Base-by-base conservation (phyloP, 805 yeast species). In the Pichia heedii region DNA sequence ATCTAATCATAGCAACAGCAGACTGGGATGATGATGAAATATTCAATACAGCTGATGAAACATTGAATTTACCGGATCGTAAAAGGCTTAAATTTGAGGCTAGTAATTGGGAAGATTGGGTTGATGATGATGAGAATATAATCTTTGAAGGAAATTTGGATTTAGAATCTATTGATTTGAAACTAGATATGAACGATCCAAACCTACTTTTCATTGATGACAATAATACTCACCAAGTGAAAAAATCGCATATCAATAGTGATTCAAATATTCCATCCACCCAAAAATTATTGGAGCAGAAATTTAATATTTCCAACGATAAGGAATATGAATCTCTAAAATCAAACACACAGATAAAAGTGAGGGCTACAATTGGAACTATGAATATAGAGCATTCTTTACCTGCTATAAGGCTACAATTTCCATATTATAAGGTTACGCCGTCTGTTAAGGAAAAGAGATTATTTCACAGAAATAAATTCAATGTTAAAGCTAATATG, bases 351-450 rank as follows among this genome's bases (percentile, higher is more conserved):
- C 95, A 88, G 59, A 79, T 94, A 33, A 90, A 86, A 67, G 85
- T 90, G 32, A 79, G 98, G 60, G 79, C 96, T 3, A 94, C 95
- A 7, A 79, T 93, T 54, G 95, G 97, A 37, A 86, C 90, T 52
- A 70, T 93, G 49, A 81, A 77, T 40, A 88, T 93, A 49, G 97
- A 93, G 55, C 98, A 93, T 61, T 77, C 97, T 0, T 71, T 79
- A 53, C 95, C 96, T 1, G 97, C 98, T 0, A 56, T 78, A 22
- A 71, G 93, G 40, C 68, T 93, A 39, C 98, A 93, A 64, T 76
- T 88, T 0, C 98, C 98, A 3, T 88, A 77, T 63, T 93, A 87
- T 65, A 85, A 83, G 55, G 96, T 89, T 24, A 76, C 71, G 48
- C 65, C 87, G 30, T 66, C 82, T 6, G 78, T 79, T 51, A 71